A percentile compares a stretch with the other conserved stretches of the same genome.
Conservation (phyloP, 2,329 filamentous ascomycete species). For the Pezicula carpinea region DNA sequence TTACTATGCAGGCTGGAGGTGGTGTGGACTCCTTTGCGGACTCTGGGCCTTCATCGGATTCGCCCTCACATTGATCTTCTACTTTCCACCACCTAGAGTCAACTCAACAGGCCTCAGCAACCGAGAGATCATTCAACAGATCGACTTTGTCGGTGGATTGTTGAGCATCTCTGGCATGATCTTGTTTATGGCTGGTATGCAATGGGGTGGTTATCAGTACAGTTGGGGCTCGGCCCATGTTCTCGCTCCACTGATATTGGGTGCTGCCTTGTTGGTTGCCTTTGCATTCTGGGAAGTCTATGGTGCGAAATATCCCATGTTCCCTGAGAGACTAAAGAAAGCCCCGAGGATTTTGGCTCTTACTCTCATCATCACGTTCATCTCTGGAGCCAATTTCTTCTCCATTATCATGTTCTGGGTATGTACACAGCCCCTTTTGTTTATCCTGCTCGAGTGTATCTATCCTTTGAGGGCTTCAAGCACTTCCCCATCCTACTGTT, state of each 20-base stretch:
- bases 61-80: slow-evolving; percentile 45
- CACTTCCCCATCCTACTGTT: no score
- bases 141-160: slow-evolving; percentile 48
- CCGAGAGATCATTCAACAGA: slow-evolving; percentile 36
- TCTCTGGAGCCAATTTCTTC: slow-evolving; percentile 50
- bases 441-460: not conserved
- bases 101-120: slow-evolving; percentile 33
- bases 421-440: no score
- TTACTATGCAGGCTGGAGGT: slow-evolving; percentile 45
- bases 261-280: slow-evolving; percentile 37
- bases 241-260: slow-evolving; percentile 48
- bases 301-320: slow-evolving; percentile 41
- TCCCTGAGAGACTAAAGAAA: slow-evolving; percentile 47
- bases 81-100: slow-evolving; percentile 46
- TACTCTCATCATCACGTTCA: slow-evolving; percentile 53
- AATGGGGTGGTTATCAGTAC: slow-evolving; percentile 50
- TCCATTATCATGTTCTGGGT: slow-evolving; percentile 48
- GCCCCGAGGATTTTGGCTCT: slow-evolving; percentile 45
- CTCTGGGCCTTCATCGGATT: slow-evolving; percentile 49
- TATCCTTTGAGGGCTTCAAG: not conserved
- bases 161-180: slow-evolving; percentile 45
- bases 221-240: slow-evolving; percentile 43
- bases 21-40: slow-evolving; percentile 46
- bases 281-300: slow-evolving; percentile 52
- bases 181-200: slow-evolving; percentile 44